These are phyloP conservation scores for Setaria italica DNA, from an alignment of 202 grass and related monocot species.

Conservation along the genomic window DNA sequence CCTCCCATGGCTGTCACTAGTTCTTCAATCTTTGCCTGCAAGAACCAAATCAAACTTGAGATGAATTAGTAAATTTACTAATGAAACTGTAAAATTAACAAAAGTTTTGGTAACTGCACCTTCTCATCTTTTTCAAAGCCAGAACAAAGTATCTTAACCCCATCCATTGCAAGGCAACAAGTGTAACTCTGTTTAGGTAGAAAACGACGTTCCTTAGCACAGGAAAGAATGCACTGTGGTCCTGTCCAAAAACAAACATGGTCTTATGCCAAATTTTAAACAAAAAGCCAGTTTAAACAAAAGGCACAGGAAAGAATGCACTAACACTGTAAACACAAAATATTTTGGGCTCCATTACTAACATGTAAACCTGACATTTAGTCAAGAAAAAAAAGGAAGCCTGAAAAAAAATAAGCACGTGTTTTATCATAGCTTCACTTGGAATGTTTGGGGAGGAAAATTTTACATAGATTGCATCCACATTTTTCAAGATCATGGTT, in stretches of 20 bases:
- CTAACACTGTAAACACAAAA: conserved; percentile 6
- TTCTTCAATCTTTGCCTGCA: conserved; percentile 79
- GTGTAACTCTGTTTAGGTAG: conserved; percentile 96
- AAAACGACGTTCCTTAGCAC: conserved; percentile 80
- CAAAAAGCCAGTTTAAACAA: conserved; percentile 1
- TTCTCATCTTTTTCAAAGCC: conserved; percentile 91
- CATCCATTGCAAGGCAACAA: conserved; percentile 98
- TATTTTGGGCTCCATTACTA: conserved; percentile 23
- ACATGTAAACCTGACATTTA: not conserved
- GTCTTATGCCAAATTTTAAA: conserved; percentile 29
- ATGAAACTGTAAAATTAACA: conserved; percentile 30
- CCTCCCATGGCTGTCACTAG: conserved; percentile 90
- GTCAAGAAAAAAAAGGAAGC: not conserved
- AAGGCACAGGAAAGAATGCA: not conserved
- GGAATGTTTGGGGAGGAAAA: conserved; percentile 3
- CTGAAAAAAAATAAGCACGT: not conserved
- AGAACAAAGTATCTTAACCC: conserved; percentile 85
- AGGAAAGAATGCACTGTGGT: conserved; percentile 86
- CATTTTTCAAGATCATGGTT: conserved; percentile 14
- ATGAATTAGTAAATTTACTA: conserved; percentile 24
- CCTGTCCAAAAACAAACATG: conserved; percentile 57
- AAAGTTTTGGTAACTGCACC: conserved; percentile 51
- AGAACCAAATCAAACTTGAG: conserved; percentile 45
- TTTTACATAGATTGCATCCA: conserved; percentile 17
- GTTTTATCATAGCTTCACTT: conserved; percentile 1